Base-by-base conservation (phyloP, 139 green algal genomes). In the Astrephomene gubernaculifera region DNA sequence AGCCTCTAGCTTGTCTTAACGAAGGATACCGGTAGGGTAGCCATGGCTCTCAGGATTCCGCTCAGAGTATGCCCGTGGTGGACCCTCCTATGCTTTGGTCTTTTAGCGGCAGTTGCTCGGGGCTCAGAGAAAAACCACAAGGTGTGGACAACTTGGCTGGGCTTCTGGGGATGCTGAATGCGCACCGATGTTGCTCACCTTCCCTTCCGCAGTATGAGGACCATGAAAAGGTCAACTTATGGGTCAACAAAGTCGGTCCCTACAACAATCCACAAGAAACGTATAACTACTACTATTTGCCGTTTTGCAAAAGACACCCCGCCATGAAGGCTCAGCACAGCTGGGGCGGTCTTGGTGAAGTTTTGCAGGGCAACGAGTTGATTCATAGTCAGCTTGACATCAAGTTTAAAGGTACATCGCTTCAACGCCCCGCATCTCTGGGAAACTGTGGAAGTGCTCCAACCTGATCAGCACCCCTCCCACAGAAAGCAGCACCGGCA, bases 181-280 rank as follows among this genome's bases (percentile, higher is more conserved):
- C 38, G 53, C 68, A 35, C n/a, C 25, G 36, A 14, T 57, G 36
- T 53, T 75, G 39, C 68, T 35, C 8, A 7, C 25, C 41, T 52
- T 33, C 35, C 53, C 41, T 44, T 29, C 24, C 17, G 2, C 87
- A 91, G 87, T 94, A 92, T 73, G 81, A 63, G 24, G 57, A 82
- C n/a, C 52, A 61, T 29, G 88, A 92, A 41, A 25, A 49, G 44
- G 81, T 94, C 17, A 80, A 45, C 63, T 78, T 94, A 7, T 94
- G 96, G 96, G 97, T 99, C 6, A 99, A 99, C 92, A 99, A 99
- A 87, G 97, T 98, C 7, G 95, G 94, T 22, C 96, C 95, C 0
- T 97, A 98, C 90, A 98, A 99, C 90, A 99, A 99, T 85, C 97
- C 97, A 10, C 89, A 98, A 80, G 96, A 99, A 81, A 99, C 97